Conservation (phyloP, 208 protist genomes). For the Endotrypanum monterogeii region DNA sequence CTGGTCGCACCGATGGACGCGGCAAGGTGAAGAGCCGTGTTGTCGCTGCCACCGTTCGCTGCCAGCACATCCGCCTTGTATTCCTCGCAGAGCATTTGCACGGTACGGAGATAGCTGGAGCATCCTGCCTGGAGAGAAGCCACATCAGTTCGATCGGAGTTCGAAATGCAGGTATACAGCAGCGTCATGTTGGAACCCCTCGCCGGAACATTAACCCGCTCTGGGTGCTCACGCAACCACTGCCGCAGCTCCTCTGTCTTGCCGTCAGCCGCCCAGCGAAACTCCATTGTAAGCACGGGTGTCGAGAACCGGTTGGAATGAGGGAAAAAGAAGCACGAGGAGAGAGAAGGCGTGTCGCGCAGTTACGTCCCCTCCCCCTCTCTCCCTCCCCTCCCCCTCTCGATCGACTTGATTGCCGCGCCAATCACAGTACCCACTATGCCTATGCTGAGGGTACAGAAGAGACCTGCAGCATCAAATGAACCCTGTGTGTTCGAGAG, state of each 20-base stretch:
- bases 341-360: no score
- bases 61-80: slow-evolving; percentile 57
- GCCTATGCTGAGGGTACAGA: no score
- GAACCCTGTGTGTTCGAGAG: no score
- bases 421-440: no score
- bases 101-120: slow-evolving; percentile 30
- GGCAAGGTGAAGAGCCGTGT: slow-evolving; percentile 58
- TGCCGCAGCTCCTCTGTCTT: slow-evolving; percentile 47
- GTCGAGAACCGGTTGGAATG: not conserved
- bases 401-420: no score
- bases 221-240: slow-evolving; percentile 47
- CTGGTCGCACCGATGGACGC: slow-evolving; percentile 26
- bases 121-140: slow-evolving; percentile 22
- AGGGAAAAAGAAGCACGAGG: not conserved
- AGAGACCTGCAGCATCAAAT: no score
- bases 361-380: no score
- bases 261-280: slow-evolving; percentile 46
- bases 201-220: slow-evolving; percentile 52
- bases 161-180: slow-evolving; percentile 40
- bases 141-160: slow-evolving; percentile 29
- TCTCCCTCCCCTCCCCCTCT: no score
- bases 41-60: slow-evolving; percentile 46
- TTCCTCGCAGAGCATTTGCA: slow-evolving; percentile 65
- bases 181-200: slow-evolving; percentile 44
- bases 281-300: slow-evolving; percentile 34